Conservation (phyloP, 1,139 yeast species). For the Scheffersomyces cryptocercus region DNA sequence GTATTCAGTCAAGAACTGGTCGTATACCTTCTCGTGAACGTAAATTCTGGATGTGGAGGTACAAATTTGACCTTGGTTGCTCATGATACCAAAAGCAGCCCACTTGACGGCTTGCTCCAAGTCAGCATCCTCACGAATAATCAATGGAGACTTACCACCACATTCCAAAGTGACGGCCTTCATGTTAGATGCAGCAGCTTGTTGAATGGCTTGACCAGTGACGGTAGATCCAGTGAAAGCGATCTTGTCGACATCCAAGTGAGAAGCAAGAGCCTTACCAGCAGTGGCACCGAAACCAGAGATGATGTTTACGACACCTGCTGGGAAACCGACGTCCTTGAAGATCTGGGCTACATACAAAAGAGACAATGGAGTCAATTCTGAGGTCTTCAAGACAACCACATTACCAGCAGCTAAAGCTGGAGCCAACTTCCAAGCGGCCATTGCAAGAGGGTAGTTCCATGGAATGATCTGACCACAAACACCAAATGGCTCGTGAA, state of each 20-base stretch:
- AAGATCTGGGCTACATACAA: slow-evolving; percentile 55
- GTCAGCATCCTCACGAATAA: slow-evolving; percentile 73
- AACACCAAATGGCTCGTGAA: slow-evolving; percentile 81
- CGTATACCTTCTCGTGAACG: slow-evolving; percentile 44
- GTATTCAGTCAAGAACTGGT: slow-evolving; percentile 49
- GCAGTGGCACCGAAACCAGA: slow-evolving; percentile 59
- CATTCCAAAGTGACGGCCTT: slow-evolving; percentile 87
- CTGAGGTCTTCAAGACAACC: slow-evolving; percentile 66
- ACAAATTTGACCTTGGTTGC: slow-evolving; percentile 62
- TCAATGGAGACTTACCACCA: slow-evolving; percentile 87
- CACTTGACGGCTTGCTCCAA: slow-evolving; percentile 80
- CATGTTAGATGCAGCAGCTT: slow-evolving; percentile 57
- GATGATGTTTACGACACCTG: slow-evolving; percentile 65
- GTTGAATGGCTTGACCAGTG: slow-evolving; percentile 63
- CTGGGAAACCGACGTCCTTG: slow-evolving; percentile 68
- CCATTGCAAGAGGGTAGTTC: slow-evolving; percentile 63
- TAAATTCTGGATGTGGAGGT: slow-evolving; percentile 49
- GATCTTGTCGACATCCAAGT: slow-evolving; percentile 58
- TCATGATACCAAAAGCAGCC: slow-evolving; percentile 82
- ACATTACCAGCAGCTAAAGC: slow-evolving; percentile 71
- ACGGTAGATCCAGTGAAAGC: slow-evolving; percentile 67
- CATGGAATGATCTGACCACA: slow-evolving; percentile 76
- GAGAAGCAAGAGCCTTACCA: slow-evolving; percentile 60
- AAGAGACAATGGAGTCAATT: slow-evolving; percentile 64
- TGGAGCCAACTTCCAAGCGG: slow-evolving; percentile 63